Conservation (phyloP, 2,329 filamentous ascomycete species). For the Thielaviopsis punctulata region DNA sequence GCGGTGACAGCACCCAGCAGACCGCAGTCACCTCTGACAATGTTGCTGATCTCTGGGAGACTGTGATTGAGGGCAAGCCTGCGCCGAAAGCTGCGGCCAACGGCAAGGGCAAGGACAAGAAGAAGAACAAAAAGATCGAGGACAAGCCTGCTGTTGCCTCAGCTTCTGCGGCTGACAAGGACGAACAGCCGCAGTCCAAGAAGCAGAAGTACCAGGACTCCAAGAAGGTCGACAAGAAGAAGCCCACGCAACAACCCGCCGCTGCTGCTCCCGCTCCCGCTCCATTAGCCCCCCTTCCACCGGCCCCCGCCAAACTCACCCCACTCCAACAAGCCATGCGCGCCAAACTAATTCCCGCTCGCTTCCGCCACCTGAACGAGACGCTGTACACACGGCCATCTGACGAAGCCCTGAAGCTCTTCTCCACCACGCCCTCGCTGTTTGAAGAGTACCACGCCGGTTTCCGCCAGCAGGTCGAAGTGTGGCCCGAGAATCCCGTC, state of each 20-base stretch:
- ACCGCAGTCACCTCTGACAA: slow-evolving; percentile 47
- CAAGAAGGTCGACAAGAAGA: slow-evolving; percentile 18
- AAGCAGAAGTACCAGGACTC: slow-evolving; percentile 23
- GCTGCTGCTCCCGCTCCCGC: slow-evolving; percentile 13
- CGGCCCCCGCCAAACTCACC: slow-evolving; percentile 49
- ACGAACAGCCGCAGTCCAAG: slow-evolving; percentile 16
- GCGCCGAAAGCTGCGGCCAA: slow-evolving; percentile 8
- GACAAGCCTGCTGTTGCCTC: slow-evolving; percentile 10
- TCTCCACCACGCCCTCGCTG: slow-evolving; percentile 74
- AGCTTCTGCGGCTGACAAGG: slow-evolving; percentile 17
- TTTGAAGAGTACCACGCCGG: slow-evolving; percentile 93
- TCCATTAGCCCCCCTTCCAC: slow-evolving; percentile 22
- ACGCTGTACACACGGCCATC: slow-evolving; percentile 90
- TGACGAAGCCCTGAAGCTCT: slow-evolving; percentile 62
- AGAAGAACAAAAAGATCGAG: slow-evolving; percentile 15
- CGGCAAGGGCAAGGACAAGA: slow-evolving; percentile 17
- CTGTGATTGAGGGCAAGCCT: slow-evolving; percentile 55
- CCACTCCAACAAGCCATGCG: slow-evolving; percentile 89
- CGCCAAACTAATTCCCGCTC: slow-evolving; percentile 82
- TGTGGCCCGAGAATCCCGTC: slow-evolving; percentile 94
- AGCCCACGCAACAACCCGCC: slow-evolving; percentile 15
- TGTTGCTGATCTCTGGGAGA: slow-evolving; percentile 61
- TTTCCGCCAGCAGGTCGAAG: slow-evolving; percentile 85
- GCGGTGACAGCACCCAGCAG: slow-evolving; percentile 16
- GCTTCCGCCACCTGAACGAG: slow-evolving; percentile 94